phyloP scores from a whole-genome alignment of 805 yeast genomes.

The Maudiozyma turicensis region DNA sequence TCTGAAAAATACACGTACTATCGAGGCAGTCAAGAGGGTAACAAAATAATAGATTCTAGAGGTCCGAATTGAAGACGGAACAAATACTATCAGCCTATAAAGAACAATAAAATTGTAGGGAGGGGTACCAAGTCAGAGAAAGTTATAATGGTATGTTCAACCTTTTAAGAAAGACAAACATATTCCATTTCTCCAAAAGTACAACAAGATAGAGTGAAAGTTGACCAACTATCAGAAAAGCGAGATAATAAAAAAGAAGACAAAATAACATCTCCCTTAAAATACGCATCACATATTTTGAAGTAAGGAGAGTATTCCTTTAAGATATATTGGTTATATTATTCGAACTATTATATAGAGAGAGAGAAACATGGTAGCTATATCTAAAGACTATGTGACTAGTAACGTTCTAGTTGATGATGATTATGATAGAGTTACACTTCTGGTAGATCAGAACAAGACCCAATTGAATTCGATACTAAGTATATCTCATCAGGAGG shows the following conservation, averaged over 20 bases:
- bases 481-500: slow-evolving; percentile 1
- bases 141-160: no score
- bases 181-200: no score
- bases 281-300: no score
- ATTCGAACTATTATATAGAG: no score
- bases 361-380: neutral
- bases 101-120: neutral
- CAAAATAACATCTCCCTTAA: no score
- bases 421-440: slow-evolving; percentile 1
- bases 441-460: neutral
- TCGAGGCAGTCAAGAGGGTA: neutral
- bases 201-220: no score
- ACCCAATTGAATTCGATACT: slow-evolving; percentile 4
- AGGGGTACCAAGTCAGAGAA: neutral
- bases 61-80: neutral
- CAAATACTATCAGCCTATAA: no score
- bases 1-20: neutral
- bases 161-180: no score
- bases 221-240: no score
- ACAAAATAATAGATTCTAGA: neutral
- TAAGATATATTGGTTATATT: no score
- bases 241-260: no score
- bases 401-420: slow-evolving; percentile 2
- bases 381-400: neutral
- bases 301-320: no score